These are phyloP conservation scores for Zasmidium citrigriseum DNA, from an alignment of 2,329 filamentous ascomycete genomes.

Conservation along the genomic window DNA sequence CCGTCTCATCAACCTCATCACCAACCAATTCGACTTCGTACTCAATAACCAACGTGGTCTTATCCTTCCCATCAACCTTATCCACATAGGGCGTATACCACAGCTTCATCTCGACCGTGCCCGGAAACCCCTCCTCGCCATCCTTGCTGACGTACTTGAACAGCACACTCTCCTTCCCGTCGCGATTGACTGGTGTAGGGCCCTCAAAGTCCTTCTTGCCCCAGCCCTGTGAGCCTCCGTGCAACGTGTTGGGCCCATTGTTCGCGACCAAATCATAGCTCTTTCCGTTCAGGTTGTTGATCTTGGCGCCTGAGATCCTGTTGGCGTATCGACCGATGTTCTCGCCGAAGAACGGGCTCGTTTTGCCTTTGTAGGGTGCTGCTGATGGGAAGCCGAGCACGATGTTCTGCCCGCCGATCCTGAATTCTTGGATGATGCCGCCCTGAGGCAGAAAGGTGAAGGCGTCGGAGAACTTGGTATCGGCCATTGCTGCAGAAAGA, in stretches of 20 bases:
- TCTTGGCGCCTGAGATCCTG: constrained; percentile 70
- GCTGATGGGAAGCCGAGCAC: constrained; percentile 81
- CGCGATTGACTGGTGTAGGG: constrained; percentile 59
- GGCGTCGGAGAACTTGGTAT: constrained; percentile 32
- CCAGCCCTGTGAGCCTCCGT: constrained; percentile 67
- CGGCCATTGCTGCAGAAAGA: constrained; percentile 20
- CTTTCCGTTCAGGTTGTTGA: constrained; percentile 71
- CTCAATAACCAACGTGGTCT: constrained; percentile 77
- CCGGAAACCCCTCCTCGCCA: constrained; percentile 88
- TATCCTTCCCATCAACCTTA: constrained; percentile 59
- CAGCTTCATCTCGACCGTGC: constrained; percentile 74
- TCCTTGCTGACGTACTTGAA: constrained; percentile 66
- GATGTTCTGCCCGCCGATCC: constrained; percentile 77
- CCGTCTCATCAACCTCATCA: constrained; percentile 80
- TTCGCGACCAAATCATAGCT: constrained; percentile 73
- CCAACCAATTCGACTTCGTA: constrained; percentile 81
- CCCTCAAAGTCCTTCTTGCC: constrained; percentile 77
- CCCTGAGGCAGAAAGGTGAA: constrained; percentile 73
- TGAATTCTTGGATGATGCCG: constrained; percentile 79
- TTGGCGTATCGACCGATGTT: constrained; percentile 87
- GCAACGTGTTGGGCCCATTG: constrained; percentile 70
- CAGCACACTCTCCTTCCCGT: constrained; percentile 46
- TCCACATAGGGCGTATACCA: constrained; percentile 77
- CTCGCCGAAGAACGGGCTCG: constrained; percentile 82
- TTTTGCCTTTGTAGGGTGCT: constrained; percentile 73